phyloP scores from a whole-genome alignment of 2,329 filamentous ascomycete species.

The Mycosphaerella sp. region DNA sequence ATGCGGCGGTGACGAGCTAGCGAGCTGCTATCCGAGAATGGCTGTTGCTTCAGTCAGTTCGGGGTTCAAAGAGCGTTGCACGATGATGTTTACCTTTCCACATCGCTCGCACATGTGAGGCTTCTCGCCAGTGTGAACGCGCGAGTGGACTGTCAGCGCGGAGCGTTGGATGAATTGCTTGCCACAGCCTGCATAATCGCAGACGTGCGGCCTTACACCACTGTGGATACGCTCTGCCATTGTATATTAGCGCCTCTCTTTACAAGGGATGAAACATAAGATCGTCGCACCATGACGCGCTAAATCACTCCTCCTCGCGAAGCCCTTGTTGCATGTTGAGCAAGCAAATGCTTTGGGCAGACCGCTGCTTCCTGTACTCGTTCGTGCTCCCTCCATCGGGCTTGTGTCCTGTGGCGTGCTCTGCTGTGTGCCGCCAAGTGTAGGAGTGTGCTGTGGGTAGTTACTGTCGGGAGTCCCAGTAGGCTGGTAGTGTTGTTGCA shows the following conservation, averaged over 20 bases:
- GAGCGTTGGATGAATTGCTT: constrained; percentile 98
- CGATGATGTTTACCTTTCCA: constrained; percentile 65
- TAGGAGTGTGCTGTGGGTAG: constrained; percentile 37
- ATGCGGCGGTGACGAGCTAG: constrained; percentile 89
- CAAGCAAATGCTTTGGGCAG: constrained; percentile 78
- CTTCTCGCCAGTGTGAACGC: constrained; percentile 96
- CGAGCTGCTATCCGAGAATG: constrained; percentile 93
- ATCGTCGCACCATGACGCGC: constrained; percentile 75
- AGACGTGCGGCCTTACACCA: constrained; percentile 83
- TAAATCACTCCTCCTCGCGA: constrained; percentile 88
- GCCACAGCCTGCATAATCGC: constrained; percentile 79
- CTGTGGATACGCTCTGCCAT: constrained; percentile 84
- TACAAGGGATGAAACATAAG: constrained; percentile 8
- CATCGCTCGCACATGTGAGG: constrained; percentile 96
- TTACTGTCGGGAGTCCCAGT: constrained; percentile 42
- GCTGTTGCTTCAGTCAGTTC: constrained; percentile 49
- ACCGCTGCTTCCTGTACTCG: constrained; percentile 42
- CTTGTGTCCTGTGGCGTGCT: constrained; percentile 32
- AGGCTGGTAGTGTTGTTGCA: constrained; percentile 51
- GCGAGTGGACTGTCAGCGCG: constrained; percentile 87
- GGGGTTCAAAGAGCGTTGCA: background rate
- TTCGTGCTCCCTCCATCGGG: constrained; percentile 32
- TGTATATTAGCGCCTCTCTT: constrained; percentile 24
- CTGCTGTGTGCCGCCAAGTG: constrained; percentile 31
- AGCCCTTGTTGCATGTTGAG: constrained; percentile 82